Base-by-base conservation (phyloP, 352 stramenopile species). In the Globisporangium iwayamae region DNA sequence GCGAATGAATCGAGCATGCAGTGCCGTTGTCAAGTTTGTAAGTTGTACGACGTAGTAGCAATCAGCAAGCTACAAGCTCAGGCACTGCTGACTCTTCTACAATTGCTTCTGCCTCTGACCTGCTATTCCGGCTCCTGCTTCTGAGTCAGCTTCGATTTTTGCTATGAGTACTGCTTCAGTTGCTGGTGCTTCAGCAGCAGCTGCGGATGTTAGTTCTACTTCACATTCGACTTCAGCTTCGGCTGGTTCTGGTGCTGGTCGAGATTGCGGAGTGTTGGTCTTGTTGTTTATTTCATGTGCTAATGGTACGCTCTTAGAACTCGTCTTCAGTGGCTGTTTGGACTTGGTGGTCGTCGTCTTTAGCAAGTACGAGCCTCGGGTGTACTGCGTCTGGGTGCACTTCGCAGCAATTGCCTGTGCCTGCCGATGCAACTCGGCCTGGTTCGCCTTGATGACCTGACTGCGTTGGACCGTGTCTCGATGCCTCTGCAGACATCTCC, bases 281-380 rank as follows among this genome's bases (percentile, higher is more conserved):
- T 53, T 53, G 20, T 2, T 13, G 9, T 53, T 30, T 16, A 11
- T 53, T 20, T 39, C 34, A 13, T 39, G 34, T 39, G 34, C 11
- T 41, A 34, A 20, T n/a, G 47, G 25, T 10, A 58, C 4, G 13
- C 45, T 39, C 9, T 16, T 22, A 20, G 20, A 0, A 20, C 9
- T 63, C 10, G 18, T 39, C 9, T n/a, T 47, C n/a, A 16, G 5
- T 13, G n/a, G 2, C 6, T 45, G 28, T 16, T 25, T 28, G 1
- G 41, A 38, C n/a, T 41, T 25, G 2, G 30, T 50, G 22, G 60
- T 50, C 20, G 50, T 48, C 16, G 59, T 38, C 58, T 76, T 76
- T 0, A 87, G 62, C 5, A 89, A 47, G 57, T 75, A 85, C 0
- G 80, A 89, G 1, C 80, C 80, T 10, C 53, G 63, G 5, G 78